Evolutionary conservation across 305 asterid species (phyloP).

Genomic region (Fraxinus sp.): DNA sequence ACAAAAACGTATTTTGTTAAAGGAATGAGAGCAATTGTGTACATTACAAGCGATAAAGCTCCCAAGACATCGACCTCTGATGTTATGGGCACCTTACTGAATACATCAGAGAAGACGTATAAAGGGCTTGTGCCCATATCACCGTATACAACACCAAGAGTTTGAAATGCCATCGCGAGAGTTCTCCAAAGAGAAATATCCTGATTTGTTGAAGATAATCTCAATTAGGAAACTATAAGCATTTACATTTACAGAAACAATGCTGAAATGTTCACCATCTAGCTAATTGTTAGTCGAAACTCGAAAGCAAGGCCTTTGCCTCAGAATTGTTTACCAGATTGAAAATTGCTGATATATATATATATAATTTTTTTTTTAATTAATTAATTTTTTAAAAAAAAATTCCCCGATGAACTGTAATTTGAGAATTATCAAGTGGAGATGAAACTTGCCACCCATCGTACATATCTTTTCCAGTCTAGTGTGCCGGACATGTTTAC

Average conservation of each 20-base stretch:
- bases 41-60: constrained; percentile 76
- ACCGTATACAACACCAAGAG: constrained; percentile 95
- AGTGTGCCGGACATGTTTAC: background rate
- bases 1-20: constrained; percentile 75
- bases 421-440: too few species aligned
- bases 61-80: constrained; percentile 89
- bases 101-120: constrained; percentile 81
- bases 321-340: too few species aligned
- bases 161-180: constrained; percentile 80
- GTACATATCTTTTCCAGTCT: background rate
- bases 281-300: too few species aligned
- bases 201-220: constrained; percentile 36
- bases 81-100: constrained; percentile 82
- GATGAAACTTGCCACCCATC: too few species aligned
- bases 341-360: too few species aligned
- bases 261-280: too few species aligned
- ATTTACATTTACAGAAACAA: background rate
- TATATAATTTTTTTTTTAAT: too few species aligned
- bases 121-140: constrained; percentile 98
- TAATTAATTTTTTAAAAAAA: too few species aligned
- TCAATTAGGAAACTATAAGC: background rate
- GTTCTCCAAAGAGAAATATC: constrained; percentile 66
- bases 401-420: too few species aligned
- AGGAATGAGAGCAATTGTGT: constrained; percentile 90
- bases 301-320: too few species aligned